phyloP scores from a whole-genome alignment of 2,329 filamentous ascomycete genomes.

The Neocatenulostroma microsporum region DNA sequence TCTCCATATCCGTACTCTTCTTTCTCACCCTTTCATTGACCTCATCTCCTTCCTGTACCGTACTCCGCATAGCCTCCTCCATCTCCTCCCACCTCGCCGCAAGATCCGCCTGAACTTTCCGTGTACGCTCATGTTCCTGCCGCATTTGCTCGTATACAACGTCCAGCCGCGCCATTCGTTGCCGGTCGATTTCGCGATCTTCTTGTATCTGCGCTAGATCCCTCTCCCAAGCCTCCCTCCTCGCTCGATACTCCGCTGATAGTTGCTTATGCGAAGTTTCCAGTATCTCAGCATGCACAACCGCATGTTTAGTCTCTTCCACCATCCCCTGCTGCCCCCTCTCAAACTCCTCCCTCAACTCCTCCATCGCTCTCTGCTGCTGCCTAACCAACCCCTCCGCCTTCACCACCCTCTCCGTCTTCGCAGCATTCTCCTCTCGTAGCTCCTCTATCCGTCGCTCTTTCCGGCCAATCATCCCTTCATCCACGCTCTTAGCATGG shows the following conservation, averaged over 20 bases:
- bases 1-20: conserved; percentile 55
- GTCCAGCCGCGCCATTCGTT: conserved; percentile 51
- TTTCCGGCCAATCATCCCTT: conserved; percentile 61
- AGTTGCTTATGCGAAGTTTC: conserved; percentile 65
- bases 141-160: conserved; percentile 68
- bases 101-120: conserved; percentile 56
- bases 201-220: conserved; percentile 51
- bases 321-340: conserved; percentile 53
- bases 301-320: conserved; percentile 45
- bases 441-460: conserved; percentile 67
- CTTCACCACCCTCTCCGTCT: conserved; percentile 51
- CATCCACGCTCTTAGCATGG: conserved; percentile 63
- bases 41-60: conserved; percentile 50
- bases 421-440: conserved; percentile 55
- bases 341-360: conserved; percentile 51
- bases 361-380: conserved; percentile 47
- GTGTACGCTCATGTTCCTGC: conserved; percentile 55
- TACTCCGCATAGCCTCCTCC: conserved; percentile 51
- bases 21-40: conserved; percentile 50
- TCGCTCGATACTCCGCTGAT: conserved; percentile 55
- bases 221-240: conserved; percentile 31
- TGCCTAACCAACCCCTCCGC: conserved; percentile 10
- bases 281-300: conserved; percentile 57
- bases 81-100: conserved; percentile 54
- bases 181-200: conserved; percentile 47